phyloP scores from a whole-genome alignment of 1,284 basidiomycete genomes.

The Golubevia sp. region DNA sequence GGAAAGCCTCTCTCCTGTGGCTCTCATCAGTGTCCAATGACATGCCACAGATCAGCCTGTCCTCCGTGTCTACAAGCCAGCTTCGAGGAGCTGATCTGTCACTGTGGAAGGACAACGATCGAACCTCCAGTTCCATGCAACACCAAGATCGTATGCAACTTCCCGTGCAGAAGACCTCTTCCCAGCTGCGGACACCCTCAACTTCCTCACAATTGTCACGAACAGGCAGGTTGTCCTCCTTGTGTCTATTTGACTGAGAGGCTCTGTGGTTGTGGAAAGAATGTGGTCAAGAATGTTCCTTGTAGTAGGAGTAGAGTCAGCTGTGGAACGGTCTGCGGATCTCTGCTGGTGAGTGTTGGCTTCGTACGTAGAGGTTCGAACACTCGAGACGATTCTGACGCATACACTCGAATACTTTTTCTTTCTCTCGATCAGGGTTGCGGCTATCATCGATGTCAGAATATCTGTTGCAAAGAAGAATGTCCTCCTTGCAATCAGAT shows the following conservation, averaged over 20 bases:
- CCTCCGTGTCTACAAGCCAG: constrained; percentile 53
- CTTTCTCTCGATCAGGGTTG: too few species aligned
- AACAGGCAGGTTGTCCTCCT: constrained; percentile 49
- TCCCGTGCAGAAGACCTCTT: constrained; percentile 45
- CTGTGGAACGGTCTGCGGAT: constrained; percentile 47
- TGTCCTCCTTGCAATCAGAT: constrained; percentile 46
- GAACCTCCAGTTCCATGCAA: constrained; percentile 59
- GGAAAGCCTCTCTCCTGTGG: constrained; percentile 48
- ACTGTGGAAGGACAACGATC: constrained; percentile 53
- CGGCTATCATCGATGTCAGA: constrained; percentile 20
- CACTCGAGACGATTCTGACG: too few species aligned
- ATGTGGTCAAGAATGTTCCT: constrained; percentile 46
- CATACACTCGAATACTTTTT: too few species aligned
- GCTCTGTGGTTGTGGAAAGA: constrained; percentile 49
- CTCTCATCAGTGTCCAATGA: constrained; percentile 40
- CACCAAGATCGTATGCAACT: constrained; percentile 43
- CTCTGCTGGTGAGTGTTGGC: constrained; percentile 17
- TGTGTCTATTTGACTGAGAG: constrained; percentile 54
- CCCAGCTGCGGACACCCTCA: constrained; percentile 56
- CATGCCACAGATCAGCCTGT: constrained; percentile 55
- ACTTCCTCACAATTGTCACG: constrained; percentile 53
- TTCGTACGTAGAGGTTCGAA: not conserved
- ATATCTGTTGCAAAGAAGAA: constrained; percentile 43
- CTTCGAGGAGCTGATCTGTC: constrained; percentile 53
- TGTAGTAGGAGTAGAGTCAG: constrained; percentile 45